Evolutionary conservation across 495 filamentous ascomycete species (phyloP), one percentile per base, ranked within the genome.

Genomic region (Platismatia glauca): DNA sequence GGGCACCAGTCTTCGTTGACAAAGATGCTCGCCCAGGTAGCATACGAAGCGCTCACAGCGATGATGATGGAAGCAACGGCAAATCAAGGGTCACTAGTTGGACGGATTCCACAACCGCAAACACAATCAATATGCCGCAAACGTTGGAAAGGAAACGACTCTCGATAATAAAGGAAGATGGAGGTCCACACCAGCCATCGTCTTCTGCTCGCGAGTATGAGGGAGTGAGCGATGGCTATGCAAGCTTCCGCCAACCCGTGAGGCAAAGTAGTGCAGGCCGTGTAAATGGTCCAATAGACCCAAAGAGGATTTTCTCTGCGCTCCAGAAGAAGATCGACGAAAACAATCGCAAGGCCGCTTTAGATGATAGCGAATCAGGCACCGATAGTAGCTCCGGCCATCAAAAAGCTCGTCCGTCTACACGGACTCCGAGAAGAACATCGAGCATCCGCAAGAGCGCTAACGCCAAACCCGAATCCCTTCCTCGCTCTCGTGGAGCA

Each of bases 41-140:
- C 61, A 66, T 84, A 20, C 76, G 79, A 43, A 83, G 78, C 57
- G 68, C 76, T 11, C 71, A 70, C 63, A 86, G 79, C 66, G 78
- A 74, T 34, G 72, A 70, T 58, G 82, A 71, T 64, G 59, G 79
- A 13, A 78, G 74, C 29, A 81, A 83, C 31, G 81, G 82, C 22
- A 81, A 75, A 57, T 90, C 88, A 59, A 79, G 86, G 20, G 81
- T 91, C 44, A 91, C 87, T 18, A 93, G 89, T 69, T 91, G 89
- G 89, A 79, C 82, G 7, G 80, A 86, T 66, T 92, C 83, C 3
- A 83, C 79, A 0, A 73, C 69, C n/a, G 74, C 76, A 61, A 79
- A 80, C 58, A 82, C 81, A 7, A 71, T 78, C 29, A 69, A 71
- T 7, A 71, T 74, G 6, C 68, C 70, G 20, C 75, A 64, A 34